Evolutionary conservation across 768 basidiomycete species (phyloP).

Genomic region (Sarcodon aspratus): DNA sequence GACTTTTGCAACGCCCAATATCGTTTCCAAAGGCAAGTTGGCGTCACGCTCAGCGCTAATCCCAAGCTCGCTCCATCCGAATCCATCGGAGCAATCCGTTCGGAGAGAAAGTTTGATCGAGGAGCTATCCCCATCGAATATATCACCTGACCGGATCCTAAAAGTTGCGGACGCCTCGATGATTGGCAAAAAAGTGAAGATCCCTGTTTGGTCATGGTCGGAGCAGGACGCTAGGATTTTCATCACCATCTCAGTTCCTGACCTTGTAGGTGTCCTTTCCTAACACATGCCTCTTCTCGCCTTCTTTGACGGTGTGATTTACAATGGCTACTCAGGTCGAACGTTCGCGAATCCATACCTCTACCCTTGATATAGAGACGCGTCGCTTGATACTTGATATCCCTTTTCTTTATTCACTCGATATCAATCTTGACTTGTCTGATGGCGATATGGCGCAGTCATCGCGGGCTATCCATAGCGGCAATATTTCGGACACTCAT

Average conservation of each 20-base stretch:
- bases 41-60: constrained; percentile 44
- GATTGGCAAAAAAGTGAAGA: neutral
- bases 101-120: neutral
- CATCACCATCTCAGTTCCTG: constrained; percentile 43
- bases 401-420: constrained; percentile 36
- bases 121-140: neutral
- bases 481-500: constrained; percentile 6
- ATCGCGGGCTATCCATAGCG: constrained; percentile 4
- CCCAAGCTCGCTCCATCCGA: constrained; percentile 30
- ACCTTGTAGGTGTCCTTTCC: constrained; percentile 33
- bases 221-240: constrained; percentile 33
- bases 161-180: no score
- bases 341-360: constrained; percentile 27
- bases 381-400: constrained; percentile 42
- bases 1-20: constrained; percentile 64
- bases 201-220: constrained; percentile 34
- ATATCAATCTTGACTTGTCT: constrained; percentile 42
- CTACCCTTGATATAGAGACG: constrained; percentile 57
- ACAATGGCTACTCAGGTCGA: constrained; percentile 24
- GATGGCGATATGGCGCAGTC: constrained; percentile 34
- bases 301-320: constrained; percentile 1
- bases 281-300: neutral
- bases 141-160: no score
- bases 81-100: constrained; percentile 1
- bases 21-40: constrained; percentile 64